Evolutionary conservation across 176 grass and related monocot genomes (phyloP), one percentile per base, ranked within the genome.

Genomic region (Metroxylon sagu): DNA sequence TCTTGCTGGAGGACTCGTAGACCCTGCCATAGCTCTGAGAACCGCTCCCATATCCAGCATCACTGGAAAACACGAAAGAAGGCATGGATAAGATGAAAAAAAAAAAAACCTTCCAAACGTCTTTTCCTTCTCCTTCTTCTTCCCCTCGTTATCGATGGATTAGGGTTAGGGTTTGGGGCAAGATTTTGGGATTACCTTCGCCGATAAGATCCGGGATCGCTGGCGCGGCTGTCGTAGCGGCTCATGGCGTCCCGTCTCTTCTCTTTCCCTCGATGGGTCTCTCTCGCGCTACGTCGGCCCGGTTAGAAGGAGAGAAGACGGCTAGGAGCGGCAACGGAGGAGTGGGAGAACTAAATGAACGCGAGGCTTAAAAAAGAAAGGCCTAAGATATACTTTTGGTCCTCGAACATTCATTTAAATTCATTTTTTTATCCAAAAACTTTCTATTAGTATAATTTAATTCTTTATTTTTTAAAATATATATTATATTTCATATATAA

Each of bases 181-280:
- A 57, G 70, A 28, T 54, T 25, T 74, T 31, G 30, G 19, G 1
- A 43, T 79, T 59, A 91, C 87, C 92, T 97, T 65, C 78, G 73
- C 28, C 80, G 77, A 29, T 4, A 30, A 30, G 6, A 30, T 25
- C 71, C 69, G 27, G 92, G 84, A 62, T 97, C 87, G 58, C 64
- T 65, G 26, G 84, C 76, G 48, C 87, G 87, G 76, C 93, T 74
- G 53, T 98, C 87, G 81, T 85, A 92, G 78, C 78, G 84, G 84
- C 79, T 89, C 93, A 98, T 98, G 68, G 59, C 10, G 35, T 43
- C 35, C 35, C 8, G 21, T 1, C 0, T 43, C 35, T 43, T 43
- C 35, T 43, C 35, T 10, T 23, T 23, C 21, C 21, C 21, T 23
- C 21, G 21, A 74, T 95, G 90, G 74, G 90, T 12, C 35, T 35